Base-by-base conservation (phyloP, 2,329 filamentous ascomycete genomes). In the Talaromyces albobiverticillius region DNA sequence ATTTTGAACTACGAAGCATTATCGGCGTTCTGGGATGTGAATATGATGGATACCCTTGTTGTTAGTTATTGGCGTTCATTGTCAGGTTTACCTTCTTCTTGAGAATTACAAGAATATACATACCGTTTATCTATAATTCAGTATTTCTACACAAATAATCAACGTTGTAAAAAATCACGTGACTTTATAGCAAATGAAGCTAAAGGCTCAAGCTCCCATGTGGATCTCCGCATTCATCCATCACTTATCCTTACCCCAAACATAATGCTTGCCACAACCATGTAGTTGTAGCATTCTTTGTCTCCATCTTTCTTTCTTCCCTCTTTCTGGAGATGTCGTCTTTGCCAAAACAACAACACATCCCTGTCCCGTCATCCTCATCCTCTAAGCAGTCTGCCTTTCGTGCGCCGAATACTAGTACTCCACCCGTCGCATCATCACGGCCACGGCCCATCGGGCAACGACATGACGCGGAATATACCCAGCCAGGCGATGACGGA, bases 271-370 rank as follows among this genome's bases (percentile, higher is more conserved):
- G 51, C 46, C 46, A 55, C 54, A 55, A 65, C 56, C 54, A 71
- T 71, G 68, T 69, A 71, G 64, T 57, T 46, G 53, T 26, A 42
- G 51, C 40, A 48, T 45, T 23, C 13, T 5, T 29, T 46, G 6
- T 18, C 10, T 14, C 38, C 11, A 16, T 34, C 22, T n/a, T 14
- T 36, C 16, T 14, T n/a, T 11, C 46, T 29, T 14, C 22, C 7
- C 16, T 26, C 16, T n/a, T 25, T 51, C 42, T 52, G 59, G 63
- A 64, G 48, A 73, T 73, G 70, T 71, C 70, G 64, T 59, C 70
- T 64, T 58, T 69, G 52, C 63, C 63, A 42, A 68, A 64, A 47
- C 61, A 64, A 46, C 61, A 64, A 46, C 62, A 61, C 18, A 54
- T 58, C 46, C 50, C 54, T 26, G 40, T 61, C 14, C 54, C 63